Evolutionary conservation across 257 asterid genomes (phyloP), one percentile per base, ranked within the genome.

Genomic region (Scutellaria galericulata): DNA sequence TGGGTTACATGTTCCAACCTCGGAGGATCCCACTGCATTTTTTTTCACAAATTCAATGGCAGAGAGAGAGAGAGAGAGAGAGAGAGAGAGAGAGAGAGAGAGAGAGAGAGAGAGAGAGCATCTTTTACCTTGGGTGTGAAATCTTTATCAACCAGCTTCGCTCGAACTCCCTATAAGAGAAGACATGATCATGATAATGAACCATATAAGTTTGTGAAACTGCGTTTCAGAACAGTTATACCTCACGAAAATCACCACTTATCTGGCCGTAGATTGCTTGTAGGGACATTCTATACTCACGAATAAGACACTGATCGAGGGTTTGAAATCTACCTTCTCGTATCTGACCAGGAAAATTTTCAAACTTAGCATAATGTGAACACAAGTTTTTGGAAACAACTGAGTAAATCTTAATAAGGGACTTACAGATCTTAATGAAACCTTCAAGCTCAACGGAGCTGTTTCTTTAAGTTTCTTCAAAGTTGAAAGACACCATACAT

Each of bases 11-110:
- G 77, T 60, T 89, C 93, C 86, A 94, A 84, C 72, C 82, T 94
- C 51, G 97, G 99, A 56, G 99, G 99, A 74, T 86, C 84, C 97
- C 99, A 94, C 99, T 94, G 94, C 86, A 85, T 39, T 52, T 52
- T 52, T 52, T 74, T 27, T 31, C 45, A 77, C 42, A 55, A 59
- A 54, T 69, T 59, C 55, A 14, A 47, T 8, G 42, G 42, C 50
- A 65, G 11, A 3, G 64, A 24, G 20, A 58, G 45, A 14, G n/a
- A 15, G 3, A 4, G 8, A 60, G 7, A n/a, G 27, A 12, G 27
- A 24, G n/a, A 40, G 50, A 52, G 27, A n/a, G 41, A 11, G 40
- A 31, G 45, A 7, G n/a, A 14, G 7, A 11, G 40, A 31, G 45
- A 7, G n/a, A 14, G 7, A 5, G 7, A 37, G 7, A n/a, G 24